Percentiles rank a stretch among this genome's conserved stretches.
phyloP scores from a whole-genome alignment of 2,329 filamentous ascomycete genomes.

The Coccinonectria pachysandricola region DNA sequence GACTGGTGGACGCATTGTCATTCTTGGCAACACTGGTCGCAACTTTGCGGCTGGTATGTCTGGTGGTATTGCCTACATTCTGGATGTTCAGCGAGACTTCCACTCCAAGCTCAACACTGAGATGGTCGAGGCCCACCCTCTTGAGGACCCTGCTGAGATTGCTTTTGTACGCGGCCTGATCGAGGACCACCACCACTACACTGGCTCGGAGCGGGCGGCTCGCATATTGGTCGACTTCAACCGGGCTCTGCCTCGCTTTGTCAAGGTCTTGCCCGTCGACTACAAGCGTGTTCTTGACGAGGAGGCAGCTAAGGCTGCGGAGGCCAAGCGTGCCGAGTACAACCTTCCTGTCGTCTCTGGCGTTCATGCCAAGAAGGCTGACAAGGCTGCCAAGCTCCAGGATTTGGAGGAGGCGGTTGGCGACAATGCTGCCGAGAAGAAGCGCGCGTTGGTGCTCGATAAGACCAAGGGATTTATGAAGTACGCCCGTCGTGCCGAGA shows the following conservation, averaged over 20 bases:
- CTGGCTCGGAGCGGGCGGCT: slow-evolving; percentile 86
- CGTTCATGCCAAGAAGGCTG: slow-evolving; percentile 49
- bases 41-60: slow-evolving; percentile 99
- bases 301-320: slow-evolving; percentile 74
- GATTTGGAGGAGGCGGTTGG: slow-evolving; percentile 90
- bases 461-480: slow-evolving; percentile 98
- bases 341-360: slow-evolving; percentile 68
- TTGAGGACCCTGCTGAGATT: slow-evolving; percentile 81
- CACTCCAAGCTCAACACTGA: slow-evolving; percentile 89
- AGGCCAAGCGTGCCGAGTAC: slow-evolving; percentile 76
- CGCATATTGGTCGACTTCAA: slow-evolving; percentile 93
- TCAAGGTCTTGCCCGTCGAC: slow-evolving; percentile 89
- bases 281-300: slow-evolving; percentile 90
- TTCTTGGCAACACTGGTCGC: slow-evolving; percentile 81
- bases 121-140: slow-evolving; percentile 82
- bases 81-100: slow-evolving; percentile 86
- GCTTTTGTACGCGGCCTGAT: slow-evolving; percentile 84
- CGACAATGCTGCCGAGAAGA: slow-evolving; percentile 79
- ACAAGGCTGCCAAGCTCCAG: slow-evolving; percentile 58
- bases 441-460: slow-evolving; percentile 83
- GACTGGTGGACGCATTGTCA: slow-evolving; percentile 85
- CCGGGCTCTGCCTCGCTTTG: slow-evolving; percentile 76
- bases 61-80: slow-evolving; percentile 89
- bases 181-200: slow-evolving; percentile 97
- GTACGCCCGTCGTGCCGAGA: slow-evolving; percentile 84